phyloP scores from a whole-genome alignment of 2,329 filamentous ascomycete genomes.

The Botryotinia globosa region DNA sequence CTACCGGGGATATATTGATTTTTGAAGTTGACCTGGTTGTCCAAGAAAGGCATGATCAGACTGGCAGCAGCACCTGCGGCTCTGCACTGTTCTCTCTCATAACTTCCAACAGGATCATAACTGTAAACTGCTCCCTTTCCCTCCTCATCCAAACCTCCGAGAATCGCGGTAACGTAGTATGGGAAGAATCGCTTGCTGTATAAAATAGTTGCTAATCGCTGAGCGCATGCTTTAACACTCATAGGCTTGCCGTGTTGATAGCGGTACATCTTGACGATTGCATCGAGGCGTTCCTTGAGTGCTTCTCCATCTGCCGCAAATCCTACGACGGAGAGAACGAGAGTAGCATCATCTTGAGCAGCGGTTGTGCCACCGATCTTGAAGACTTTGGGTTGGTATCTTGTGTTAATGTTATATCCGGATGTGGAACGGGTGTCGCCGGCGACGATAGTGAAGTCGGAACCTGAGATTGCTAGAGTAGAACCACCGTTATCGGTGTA shows the following conservation, averaged over 20 bases:
- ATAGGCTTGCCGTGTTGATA: constrained; percentile 98
- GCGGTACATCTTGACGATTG: constrained; percentile 97
- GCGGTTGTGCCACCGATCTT: constrained; percentile 90
- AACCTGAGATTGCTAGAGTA: constrained; percentile 89
- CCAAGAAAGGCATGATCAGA: constrained; percentile 97
- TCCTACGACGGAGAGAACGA: constrained; percentile 90
- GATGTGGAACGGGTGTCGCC: constrained; percentile 95
- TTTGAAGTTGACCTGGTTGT: constrained; percentile 99
- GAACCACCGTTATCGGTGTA: constrained; percentile 99
- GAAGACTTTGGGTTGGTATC: constrained; percentile 94
- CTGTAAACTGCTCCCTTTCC: constrained; percentile 93
- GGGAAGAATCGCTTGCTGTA: constrained; percentile 99
- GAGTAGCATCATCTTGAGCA: constrained; percentile 77
- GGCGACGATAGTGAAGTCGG: constrained; percentile 92
- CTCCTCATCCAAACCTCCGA: constrained; percentile 91
- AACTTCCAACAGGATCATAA: constrained; percentile 96
- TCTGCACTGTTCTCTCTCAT: constrained; percentile 94
- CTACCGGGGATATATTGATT: constrained; percentile 93
- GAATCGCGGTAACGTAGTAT: constrained; percentile 94
- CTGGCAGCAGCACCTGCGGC: constrained; percentile 89
- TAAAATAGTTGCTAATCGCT: constrained; percentile 90
- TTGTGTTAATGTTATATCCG: constrained; percentile 98
- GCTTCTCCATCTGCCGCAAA: constrained; percentile 95
- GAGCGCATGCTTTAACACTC: constrained; percentile 89
- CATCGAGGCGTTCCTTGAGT: constrained; percentile 88